These are phyloP conservation scores for Aspergillus pseudoglaucus DNA, from an alignment of 2,329 filamentous ascomycete genomes.

Conservation along the genomic window DNA sequence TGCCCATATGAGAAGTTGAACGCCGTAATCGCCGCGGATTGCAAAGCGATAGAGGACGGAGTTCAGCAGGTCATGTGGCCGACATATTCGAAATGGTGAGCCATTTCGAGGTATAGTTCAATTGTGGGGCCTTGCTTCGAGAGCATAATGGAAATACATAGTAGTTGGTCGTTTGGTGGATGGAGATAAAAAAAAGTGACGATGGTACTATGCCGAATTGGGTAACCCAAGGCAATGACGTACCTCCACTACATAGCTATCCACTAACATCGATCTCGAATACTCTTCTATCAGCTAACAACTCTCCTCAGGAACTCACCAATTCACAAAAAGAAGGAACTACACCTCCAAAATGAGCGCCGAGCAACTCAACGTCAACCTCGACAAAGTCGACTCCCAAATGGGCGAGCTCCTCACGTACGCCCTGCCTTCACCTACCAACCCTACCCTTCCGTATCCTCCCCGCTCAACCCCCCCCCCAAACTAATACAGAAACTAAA, in stretches of 20 bases:
- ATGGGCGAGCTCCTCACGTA: conserved; percentile 23
- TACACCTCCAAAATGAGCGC: conserved; percentile 9
- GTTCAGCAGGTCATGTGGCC: too few relatives aligned
- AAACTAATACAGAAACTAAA: not conserved
- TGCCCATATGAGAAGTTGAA: too few relatives aligned
- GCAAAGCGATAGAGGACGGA: too few relatives aligned
- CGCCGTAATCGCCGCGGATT: too few relatives aligned
- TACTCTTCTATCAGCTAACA: not conserved
- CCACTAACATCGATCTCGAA: not conserved
- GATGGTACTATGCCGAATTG: too few relatives aligned
- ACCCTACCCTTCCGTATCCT: not conserved
- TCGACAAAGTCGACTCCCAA: conserved; percentile 13
- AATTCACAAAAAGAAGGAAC: not conserved
- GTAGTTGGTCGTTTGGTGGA: too few relatives aligned
- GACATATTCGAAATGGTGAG: too few relatives aligned
- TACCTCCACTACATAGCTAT: not conserved
- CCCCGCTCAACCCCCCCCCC: not conserved
- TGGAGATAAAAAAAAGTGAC: too few relatives aligned
- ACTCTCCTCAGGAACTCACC: not conserved
- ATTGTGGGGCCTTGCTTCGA: too few relatives aligned
- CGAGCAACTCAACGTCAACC: conserved; percentile 8
- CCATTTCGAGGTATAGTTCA: too few relatives aligned
- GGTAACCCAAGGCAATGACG: not conserved
- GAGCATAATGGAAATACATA: too few relatives aligned
- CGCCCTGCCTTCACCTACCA: conserved; percentile 2